Evolutionary conservation across 495 filamentous ascomycete species (phyloP), one percentile per base, ranked within the genome.

Genomic region (Daldinia decipiens): DNA sequence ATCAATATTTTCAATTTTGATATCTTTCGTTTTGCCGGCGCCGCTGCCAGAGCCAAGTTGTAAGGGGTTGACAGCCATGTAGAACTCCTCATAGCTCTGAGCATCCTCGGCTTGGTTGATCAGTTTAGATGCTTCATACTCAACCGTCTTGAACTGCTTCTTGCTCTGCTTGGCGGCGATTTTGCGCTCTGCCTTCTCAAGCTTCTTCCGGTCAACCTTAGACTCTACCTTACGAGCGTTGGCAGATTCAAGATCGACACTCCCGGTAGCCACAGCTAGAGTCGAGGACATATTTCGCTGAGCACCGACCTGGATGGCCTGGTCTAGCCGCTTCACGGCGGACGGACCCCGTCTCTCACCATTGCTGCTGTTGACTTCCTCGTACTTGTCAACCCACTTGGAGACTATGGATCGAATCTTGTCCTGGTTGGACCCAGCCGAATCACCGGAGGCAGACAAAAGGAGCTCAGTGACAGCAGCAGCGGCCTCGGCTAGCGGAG

Each of bases 41-140:
- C 81, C 80, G 59, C 83, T 73, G 36, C 79, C 82, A n/a, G 87
- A 81, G 50, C 93, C 94, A 67, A 98, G 72, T 74, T 97, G 95
- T 45, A 99, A 84, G 43, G 95, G 95, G 78, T 99, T 99, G 83
- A 99, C 95, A 43, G 91, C 88, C 95, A 99, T 98, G 85, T 94
- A 99, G 83, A 99, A 98, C 77, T 99, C 96, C 78, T 99, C 95
- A 79, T 99, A 99, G 4, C 92, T 93, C 86, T 97, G 90, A n/a
- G 94, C 83, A 69, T 92, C 88, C 68, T 92, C 89, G 4, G 92
- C 85, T 78, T 93, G 88, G 79, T 94, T 91, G 71, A 99, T 85
- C 67, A 99, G 84, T 69, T 90, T 88, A 5, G 95, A 99, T 17
- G 96, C 92, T 81, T 99, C 96, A 77, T 99, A 99, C 77, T 95